Conservation (phyloP, 1,139 yeast genomes). For the Lodderomyces elongisporus region DNA sequence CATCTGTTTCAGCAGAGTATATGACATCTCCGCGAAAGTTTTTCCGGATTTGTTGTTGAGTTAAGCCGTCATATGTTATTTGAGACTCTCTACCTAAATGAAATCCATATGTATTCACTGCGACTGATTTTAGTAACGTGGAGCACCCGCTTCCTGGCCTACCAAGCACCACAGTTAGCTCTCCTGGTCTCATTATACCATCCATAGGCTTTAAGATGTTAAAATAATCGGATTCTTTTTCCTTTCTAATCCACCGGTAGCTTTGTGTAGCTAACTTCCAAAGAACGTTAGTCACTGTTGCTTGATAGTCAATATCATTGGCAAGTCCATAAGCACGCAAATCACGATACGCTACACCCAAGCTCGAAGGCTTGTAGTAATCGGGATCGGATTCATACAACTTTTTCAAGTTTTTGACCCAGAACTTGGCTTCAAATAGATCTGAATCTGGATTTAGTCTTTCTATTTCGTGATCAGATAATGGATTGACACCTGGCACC, state of each 20-base stretch:
- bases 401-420: slow-evolving; percentile 68
- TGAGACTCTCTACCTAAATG: slow-evolving; percentile 41
- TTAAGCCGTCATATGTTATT: slow-evolving; percentile 30
- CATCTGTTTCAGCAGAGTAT: slow-evolving; percentile 50
- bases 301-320: slow-evolving; percentile 73
- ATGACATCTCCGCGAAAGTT: slow-evolving; percentile 48
- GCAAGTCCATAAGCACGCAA: slow-evolving; percentile 73
- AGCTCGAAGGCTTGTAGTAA: slow-evolving; percentile 55
- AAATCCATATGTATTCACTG: slow-evolving; percentile 42
- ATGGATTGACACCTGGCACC: slow-evolving; percentile 47
- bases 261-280: slow-evolving; percentile 18
- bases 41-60: slow-evolving; percentile 38
- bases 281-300: slow-evolving; percentile 58
- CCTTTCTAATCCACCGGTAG: slow-evolving; percentile 40
- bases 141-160: slow-evolving; percentile 37
- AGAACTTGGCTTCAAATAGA: slow-evolving; percentile 31
- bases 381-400: slow-evolving; percentile 8
- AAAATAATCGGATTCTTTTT: slow-evolving; percentile 20
- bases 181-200: slow-evolving; percentile 29
- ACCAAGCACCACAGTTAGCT: slow-evolving; percentile 32
- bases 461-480: slow-evolving; percentile 13
- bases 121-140: slow-evolving; percentile 29
- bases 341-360: slow-evolving; percentile 67
- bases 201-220: slow-evolving; percentile 34
- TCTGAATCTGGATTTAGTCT: slow-evolving; percentile 13